Percentiles rank a stretch among this genome's conserved stretches.
Evolutionary conservation across 2,329 filamentous ascomycete genomes (phyloP).

Genomic region (Sphaerulina musiva): DNA sequence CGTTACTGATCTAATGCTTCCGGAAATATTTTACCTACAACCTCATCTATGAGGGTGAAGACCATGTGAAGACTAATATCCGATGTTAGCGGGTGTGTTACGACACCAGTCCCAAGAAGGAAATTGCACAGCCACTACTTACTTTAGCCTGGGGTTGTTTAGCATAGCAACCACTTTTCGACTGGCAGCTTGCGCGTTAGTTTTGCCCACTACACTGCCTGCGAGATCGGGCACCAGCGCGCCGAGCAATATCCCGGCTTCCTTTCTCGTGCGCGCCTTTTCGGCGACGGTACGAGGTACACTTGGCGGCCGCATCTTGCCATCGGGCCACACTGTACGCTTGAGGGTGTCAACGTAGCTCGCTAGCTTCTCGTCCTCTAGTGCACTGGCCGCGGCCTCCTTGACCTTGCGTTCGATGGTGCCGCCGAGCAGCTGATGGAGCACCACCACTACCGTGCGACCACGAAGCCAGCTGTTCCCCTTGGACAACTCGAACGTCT

Average conservation of each 20-base stretch:
- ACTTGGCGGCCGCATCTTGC: conserved; percentile 45
- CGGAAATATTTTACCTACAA: conserved; percentile 42
- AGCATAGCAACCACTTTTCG: conserved; percentile 82
- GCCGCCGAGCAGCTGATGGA: conserved; percentile 90
- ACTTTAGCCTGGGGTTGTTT: conserved; percentile 89
- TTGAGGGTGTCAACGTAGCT: conserved; percentile 68
- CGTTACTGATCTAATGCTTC: conserved; percentile 22
- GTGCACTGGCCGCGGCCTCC: conserved; percentile 66
- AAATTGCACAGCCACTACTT: conserved; percentile 45
- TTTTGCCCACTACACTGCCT: conserved; percentile 83
- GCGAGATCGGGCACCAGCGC: conserved; percentile 87
- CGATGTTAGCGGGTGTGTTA: conserved; percentile 22
- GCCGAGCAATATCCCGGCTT: conserved; percentile 82
- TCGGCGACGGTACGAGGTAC: conserved; percentile 61
- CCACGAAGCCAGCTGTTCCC: conserved; percentile 97
- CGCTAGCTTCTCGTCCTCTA: conserved; percentile 72
- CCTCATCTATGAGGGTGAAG: conserved; percentile 46
- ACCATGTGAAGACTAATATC: conserved; percentile 42
- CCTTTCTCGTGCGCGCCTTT: conserved; percentile 72
- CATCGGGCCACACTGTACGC: conserved; percentile 76
- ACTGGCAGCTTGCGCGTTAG: conserved; percentile 85
- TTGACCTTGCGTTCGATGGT: conserved; percentile 94
- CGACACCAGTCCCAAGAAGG: not conserved
- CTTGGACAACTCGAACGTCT: conserved; percentile 87
- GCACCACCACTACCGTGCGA: conserved; percentile 87